Evolutionary conservation across 768 basidiomycete species (phyloP), one percentile per base, ranked within the genome.

Genomic region (Chiua virens): DNA sequence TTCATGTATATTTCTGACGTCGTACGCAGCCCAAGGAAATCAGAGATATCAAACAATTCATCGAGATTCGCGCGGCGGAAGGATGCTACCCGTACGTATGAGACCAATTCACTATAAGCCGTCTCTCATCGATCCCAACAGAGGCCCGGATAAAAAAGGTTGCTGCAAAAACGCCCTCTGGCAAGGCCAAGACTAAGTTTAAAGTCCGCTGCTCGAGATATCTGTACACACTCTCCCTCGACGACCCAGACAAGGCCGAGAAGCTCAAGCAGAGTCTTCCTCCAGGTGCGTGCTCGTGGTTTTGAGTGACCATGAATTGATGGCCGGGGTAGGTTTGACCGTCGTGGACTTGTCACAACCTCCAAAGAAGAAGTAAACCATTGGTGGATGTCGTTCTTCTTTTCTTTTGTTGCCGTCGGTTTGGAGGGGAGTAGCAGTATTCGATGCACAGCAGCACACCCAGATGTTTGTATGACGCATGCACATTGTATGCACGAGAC

Each of bases 141-240:
- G 96, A 92, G 81, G 93, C 91, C 53, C 91, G 93, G 74, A 97
- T 98, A 84, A 98, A 98, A 80, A 97, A 95, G 80, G 87, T 87
- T 55, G 78, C 82, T 52, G 75, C 88, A 35, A 83, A 79, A 71
- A 72, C 78, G 27, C 70, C 83, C 30, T 79, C 80, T 44, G 87
- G 83, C 63, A 92, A 92, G 77, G 78, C 79, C 32, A 79, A 84
- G 74, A 96, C 90, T 69, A 99, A 98, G 78, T 98, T 98, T 86
- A 99, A 99, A 83, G 85, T 99, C 69, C 83, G 97, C 71, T 98
- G 95, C 79, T 88, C 90, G 54, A 82, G 90, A 71, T 94, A 94
- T 74, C 86, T 95, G 55, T 99, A 99, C 86, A 98, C 97, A n/a
- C 83, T 98, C 57, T 83, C 86, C 55, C 73, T 98, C 69, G 89